Evolutionary conservation across 495 filamentous ascomycete genomes (phyloP), one percentile per base, ranked within the genome.

Genomic region (Talaromyces ruber): DNA sequence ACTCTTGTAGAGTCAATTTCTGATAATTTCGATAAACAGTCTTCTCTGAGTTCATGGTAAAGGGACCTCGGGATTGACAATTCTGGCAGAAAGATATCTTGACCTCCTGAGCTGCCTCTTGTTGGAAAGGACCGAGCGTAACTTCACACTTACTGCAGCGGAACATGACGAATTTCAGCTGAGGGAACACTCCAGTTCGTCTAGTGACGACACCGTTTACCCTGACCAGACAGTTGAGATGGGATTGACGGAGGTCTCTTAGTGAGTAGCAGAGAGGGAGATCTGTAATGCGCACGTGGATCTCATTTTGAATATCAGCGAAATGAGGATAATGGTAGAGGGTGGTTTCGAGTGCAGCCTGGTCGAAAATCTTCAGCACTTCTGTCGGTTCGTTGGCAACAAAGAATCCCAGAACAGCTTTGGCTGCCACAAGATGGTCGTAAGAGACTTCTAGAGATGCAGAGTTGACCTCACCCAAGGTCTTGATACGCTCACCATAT

Each of bases 21-120:
- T 99, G 95, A 78, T 96, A 99, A 72, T 99, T 99, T 56, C 95
- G 87, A 78, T 98, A 99, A n/a, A 99, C 89, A 0, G 95, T 99
- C 81, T 96, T 93, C 75, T 99, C 94, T 2, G 91, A 91, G 76
- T 97, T 97, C 64, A 99, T 80, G 7, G 88, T 95, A 74, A 99
- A 99, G 1, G 95, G 95, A 5, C 95, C 95, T 50, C 90, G 86
- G 39, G 91, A 95, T 76, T 98, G 95, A 74, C 95, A 99, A 73
- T 93, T 96, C 71, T 97, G 93, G 73, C 95, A 99, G 80, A 89
- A 98, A 1, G 89, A 88, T 69, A 99, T 91, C 75, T 92, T 93
- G 70, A 99, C 93, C 75, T 99, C 95, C 32, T 90, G 84, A 65
- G 91, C 95, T 18, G 91, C 91, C 74, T 99, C 95, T 70, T 99